A percentile compares a stretch with the other conserved stretches of the same genome.
These are phyloP conservation scores for Beauveria scarabaeidicola DNA, from an alignment of 2,329 filamentous ascomycete species.

Conservation along the genomic window DNA sequence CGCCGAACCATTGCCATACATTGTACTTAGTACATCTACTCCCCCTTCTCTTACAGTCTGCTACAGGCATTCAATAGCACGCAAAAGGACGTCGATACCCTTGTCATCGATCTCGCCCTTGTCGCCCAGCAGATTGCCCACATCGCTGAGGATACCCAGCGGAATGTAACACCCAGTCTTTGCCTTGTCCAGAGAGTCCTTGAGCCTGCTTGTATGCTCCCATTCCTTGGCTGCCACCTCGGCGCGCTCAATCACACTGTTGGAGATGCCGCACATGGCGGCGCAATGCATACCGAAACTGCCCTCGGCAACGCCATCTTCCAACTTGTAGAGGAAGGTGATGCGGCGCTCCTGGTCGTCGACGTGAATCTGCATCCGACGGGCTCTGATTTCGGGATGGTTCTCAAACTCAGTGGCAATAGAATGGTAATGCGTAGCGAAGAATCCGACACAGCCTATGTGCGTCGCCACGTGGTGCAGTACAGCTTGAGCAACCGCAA, in stretches of 20 bases:
- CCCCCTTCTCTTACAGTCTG: background rate
- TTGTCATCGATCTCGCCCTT: constrained; percentile 39
- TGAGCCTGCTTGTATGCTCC: constrained; percentile 89
- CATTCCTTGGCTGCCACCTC: constrained; percentile 84
- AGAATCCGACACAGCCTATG: constrained; percentile 90
- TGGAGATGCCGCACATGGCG: constrained; percentile 90
- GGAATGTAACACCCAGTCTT: constrained; percentile 75
- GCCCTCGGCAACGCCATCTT: constrained; percentile 87
- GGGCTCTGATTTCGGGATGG: constrained; percentile 79
- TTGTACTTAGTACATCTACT: background rate
- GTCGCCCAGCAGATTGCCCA: constrained; percentile 66
- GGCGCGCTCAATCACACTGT: constrained; percentile 72
- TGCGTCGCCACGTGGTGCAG: constrained; percentile 93
- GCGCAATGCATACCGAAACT: constrained; percentile 99
- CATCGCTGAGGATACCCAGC: constrained; percentile 78
- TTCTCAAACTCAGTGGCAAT: constrained; percentile 82
- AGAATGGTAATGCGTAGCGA: constrained; percentile 95
- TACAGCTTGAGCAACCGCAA: constrained; percentile 92
- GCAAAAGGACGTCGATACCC: constrained; percentile 51
- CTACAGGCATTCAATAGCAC: constrained; percentile 51
- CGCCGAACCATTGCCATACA: background rate
- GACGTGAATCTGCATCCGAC: constrained; percentile 91
- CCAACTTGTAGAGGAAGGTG: constrained; percentile 93
- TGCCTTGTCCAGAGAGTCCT: constrained; percentile 76
- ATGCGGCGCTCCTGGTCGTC: constrained; percentile 76